Percentiles rank a stretch among this genome's conserved stretches.
phyloP scores from a whole-genome alignment of 2,329 filamentous ascomycete species.

The Penicillium paneum region DNA sequence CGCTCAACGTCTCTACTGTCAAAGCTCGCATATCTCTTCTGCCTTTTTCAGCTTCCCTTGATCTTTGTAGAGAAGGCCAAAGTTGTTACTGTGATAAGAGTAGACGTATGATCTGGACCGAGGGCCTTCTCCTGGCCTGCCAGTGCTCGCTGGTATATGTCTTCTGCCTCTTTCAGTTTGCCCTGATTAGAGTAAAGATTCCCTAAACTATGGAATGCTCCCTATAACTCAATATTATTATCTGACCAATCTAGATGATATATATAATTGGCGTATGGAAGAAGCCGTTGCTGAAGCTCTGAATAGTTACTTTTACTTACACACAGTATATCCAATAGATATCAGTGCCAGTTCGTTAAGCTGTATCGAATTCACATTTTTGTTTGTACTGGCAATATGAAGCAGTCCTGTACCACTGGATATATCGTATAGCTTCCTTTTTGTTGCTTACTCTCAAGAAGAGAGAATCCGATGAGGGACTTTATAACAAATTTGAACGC shows the following conservation, averaged over 20 bases:
- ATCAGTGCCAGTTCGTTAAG: constrained; percentile 16
- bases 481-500: constrained; percentile 20
- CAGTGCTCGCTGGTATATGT: too few relatives aligned
- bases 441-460: constrained; percentile 26
- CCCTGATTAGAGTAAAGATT: too few relatives aligned
- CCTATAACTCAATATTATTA: constrained; percentile 1
- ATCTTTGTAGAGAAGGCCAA: too few relatives aligned
- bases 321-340: constrained; percentile 14
- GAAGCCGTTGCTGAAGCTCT: constrained; percentile 16
- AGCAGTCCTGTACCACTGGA: constrained; percentile 27
- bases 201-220: constrained; percentile 1
- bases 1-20: too few relatives aligned
- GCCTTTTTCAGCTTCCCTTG: too few relatives aligned
- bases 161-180: too few relatives aligned
- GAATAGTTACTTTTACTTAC: constrained; percentile 6
- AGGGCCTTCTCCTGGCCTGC: too few relatives aligned
- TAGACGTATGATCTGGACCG: too few relatives aligned
- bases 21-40: too few relatives aligned
- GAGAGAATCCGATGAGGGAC: constrained; percentile 25
- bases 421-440: constrained; percentile 27
- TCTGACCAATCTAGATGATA: not conserved
- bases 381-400: constrained; percentile 5
- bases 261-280: constrained; percentile 18
- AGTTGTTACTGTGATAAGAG: too few relatives aligned
- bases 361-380: not conserved